Conservation (phyloP, 306 rosid species). For the Spatholobus suberectus region DNA sequence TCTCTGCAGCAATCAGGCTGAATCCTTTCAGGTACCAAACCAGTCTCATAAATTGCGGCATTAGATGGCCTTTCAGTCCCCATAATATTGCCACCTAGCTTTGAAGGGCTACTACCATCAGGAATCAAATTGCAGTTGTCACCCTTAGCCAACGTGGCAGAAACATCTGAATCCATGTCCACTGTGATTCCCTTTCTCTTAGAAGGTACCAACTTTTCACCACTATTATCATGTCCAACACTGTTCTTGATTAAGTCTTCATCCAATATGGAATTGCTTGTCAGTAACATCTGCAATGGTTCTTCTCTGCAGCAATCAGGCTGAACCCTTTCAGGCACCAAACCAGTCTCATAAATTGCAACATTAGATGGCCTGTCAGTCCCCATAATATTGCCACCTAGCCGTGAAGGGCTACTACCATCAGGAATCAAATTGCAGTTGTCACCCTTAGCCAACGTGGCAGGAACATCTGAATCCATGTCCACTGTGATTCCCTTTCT, state of each 20-base stretch:
- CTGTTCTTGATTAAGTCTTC: conserved; percentile 29
- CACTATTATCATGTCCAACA: conserved; percentile 39
- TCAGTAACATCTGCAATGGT: conserved; percentile 32
- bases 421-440: conserved; percentile 40
- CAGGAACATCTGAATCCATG: conserved; percentile 50
- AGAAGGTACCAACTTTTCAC: conserved; percentile 47
- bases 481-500: conserved; percentile 56
- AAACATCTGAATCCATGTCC: conserved; percentile 51
- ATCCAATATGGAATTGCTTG: conserved; percentile 35
- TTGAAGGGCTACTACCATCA: conserved; percentile 30
- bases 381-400: conserved; percentile 37
- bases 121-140: conserved; percentile 42
- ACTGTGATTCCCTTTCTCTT: conserved; percentile 56
- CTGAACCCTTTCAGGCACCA: conserved; percentile 38
- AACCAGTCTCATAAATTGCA: conserved; percentile 28
- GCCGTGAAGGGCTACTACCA: conserved; percentile 29
- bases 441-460: conserved; percentile 44
- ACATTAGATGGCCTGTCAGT: conserved; percentile 42
- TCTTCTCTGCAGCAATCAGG: conserved; percentile 41
- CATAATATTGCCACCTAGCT: conserved; percentile 34
- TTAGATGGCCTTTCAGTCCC: conserved; percentile 43
- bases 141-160: conserved; percentile 45
- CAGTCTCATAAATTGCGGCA: conserved; percentile 30
- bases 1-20: conserved; percentile 37
- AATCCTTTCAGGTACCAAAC: conserved; percentile 38